Evolutionary conservation across 1,284 basidiomycete genomes (phyloP).

Genomic region (Ceratorhiza oryzae-sativae): DNA sequence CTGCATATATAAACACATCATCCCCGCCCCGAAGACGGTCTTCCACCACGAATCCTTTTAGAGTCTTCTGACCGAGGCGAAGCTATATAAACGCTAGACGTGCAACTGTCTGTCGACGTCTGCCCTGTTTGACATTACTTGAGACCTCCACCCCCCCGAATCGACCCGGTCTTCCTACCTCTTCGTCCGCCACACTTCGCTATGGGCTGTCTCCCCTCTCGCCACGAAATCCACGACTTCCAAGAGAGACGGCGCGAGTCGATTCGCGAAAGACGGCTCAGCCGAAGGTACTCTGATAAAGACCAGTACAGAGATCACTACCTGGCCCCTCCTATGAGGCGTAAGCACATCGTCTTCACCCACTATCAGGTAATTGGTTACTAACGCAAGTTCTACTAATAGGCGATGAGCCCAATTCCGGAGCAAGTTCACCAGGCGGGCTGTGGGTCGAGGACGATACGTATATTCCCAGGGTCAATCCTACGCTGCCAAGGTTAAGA

Average conservation of each 20-base stretch:
- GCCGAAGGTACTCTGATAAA: conserved; percentile 13
- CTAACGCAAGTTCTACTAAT: not conserved
- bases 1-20: not conserved
- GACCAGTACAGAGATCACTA: conserved; percentile 10
- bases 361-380: not conserved
- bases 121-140: not conserved
- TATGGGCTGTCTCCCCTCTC: conserved; percentile 36
- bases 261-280: conserved; percentile 15
- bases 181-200: not conserved
- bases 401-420: conserved; percentile 1
- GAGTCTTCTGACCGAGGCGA: not conserved
- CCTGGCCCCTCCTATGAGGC: conserved; percentile 3
- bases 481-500: conserved; percentile 18
- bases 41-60: not conserved
- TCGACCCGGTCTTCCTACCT: not conserved
- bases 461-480: conserved; percentile 20
- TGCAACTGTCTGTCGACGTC: too few relatives aligned
- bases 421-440: conserved; percentile 13
- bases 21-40: not conserved
- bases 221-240: conserved; percentile 8
- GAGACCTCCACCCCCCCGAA: not conserved
- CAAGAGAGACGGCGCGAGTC: conserved; percentile 22
- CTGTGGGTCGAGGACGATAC: conserved; percentile 23
- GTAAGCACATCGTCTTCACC: not conserved
- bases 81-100: not conserved